Evolutionary conservation across 2,329 filamentous ascomycete genomes (phyloP).

Genomic region (Phyllosticta citribraziliensis): DNA sequence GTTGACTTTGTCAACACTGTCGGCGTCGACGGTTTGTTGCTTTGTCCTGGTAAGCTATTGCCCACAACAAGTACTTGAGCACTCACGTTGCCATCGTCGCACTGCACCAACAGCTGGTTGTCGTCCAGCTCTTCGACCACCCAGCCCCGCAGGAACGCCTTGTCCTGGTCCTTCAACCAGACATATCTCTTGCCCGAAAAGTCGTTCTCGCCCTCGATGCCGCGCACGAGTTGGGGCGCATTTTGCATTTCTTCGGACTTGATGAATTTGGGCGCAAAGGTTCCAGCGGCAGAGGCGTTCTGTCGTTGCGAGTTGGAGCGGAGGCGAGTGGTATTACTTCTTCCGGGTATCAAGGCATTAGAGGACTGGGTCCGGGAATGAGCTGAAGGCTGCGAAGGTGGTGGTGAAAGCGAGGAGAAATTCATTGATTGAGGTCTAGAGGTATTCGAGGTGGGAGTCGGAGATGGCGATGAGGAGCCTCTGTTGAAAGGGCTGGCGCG

Average conservation of each 20-base stretch:
- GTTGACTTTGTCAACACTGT: constrained; percentile 96
- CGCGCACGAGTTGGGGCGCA: constrained; percentile 46
- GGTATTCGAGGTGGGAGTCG: constrained; percentile 33
- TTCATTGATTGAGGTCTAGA: constrained; percentile 66
- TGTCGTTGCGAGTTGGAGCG: constrained; percentile 57
- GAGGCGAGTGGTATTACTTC: constrained; percentile 26
- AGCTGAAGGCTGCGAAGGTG: constrained; percentile 31
- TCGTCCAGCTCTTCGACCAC: constrained; percentile 70
- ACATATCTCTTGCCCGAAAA: constrained; percentile 98
- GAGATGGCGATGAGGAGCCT: constrained; percentile 54
- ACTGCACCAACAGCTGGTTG: constrained; percentile 72
- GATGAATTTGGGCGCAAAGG: constrained; percentile 95
- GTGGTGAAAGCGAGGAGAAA: constrained; percentile 47
- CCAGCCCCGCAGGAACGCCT: constrained; percentile 87
- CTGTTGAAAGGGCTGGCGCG: constrained; percentile 74
- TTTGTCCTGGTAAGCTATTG: constrained; percentile 25
- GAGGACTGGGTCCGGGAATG: constrained; percentile 62
- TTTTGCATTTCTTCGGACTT: constrained; percentile 68
- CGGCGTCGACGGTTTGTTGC: constrained; percentile 78
- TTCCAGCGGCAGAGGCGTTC: constrained; percentile 57
- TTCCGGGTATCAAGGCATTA: constrained; percentile 16
- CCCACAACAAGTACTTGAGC: background rate
- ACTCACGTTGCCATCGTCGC: constrained; percentile 79
- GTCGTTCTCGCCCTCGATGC: constrained; percentile 95
- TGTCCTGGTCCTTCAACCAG: constrained; percentile 81